phyloP scores from a whole-genome alignment of 768 basidiomycete species.

The Agaricus sinodeliciosus region DNA sequence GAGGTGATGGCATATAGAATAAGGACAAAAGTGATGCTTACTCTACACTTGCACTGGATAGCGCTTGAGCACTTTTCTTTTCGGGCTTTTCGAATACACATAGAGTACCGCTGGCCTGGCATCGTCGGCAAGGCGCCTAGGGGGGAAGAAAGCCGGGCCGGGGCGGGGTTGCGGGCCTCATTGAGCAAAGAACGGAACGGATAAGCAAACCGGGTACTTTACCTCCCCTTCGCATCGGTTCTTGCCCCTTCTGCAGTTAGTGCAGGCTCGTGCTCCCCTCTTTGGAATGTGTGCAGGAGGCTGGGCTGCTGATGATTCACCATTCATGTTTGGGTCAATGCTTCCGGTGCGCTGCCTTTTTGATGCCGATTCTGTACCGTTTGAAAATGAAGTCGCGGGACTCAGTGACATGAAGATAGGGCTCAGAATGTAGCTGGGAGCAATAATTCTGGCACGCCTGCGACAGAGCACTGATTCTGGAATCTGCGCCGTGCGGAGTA shows the following conservation, averaged over 20 bases:
- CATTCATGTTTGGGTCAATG: constrained; percentile 28
- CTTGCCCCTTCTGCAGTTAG: constrained; percentile 85
- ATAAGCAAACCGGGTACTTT: constrained; percentile 26
- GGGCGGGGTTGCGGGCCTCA: constrained; percentile 65
- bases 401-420: constrained; percentile 53
- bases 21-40: constrained; percentile 29
- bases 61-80: constrained; percentile 63
- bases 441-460: constrained; percentile 13
- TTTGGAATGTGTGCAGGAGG: constrained; percentile 68
- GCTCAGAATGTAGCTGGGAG: constrained; percentile 11
- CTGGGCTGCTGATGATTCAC: constrained; percentile 25
- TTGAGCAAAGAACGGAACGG: constrained; percentile 44
- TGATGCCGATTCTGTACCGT: constrained; percentile 44
- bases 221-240: constrained; percentile 94
- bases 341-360: constrained; percentile 53
- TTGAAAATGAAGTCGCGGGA: constrained; percentile 50
- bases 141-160: constrained; percentile 54
- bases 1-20: constrained; percentile 16
- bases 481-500: too few relatives aligned
- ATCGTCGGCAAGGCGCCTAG: constrained; percentile 86
- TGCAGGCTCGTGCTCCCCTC: constrained; percentile 85
- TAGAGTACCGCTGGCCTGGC: constrained; percentile 71
- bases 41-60: constrained; percentile 69
- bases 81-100: constrained; percentile 91
- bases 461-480: constrained; percentile 17